Evolutionary conservation across 1,139 yeast species (phyloP).

Genomic region (Debaryomyces udenii): DNA sequence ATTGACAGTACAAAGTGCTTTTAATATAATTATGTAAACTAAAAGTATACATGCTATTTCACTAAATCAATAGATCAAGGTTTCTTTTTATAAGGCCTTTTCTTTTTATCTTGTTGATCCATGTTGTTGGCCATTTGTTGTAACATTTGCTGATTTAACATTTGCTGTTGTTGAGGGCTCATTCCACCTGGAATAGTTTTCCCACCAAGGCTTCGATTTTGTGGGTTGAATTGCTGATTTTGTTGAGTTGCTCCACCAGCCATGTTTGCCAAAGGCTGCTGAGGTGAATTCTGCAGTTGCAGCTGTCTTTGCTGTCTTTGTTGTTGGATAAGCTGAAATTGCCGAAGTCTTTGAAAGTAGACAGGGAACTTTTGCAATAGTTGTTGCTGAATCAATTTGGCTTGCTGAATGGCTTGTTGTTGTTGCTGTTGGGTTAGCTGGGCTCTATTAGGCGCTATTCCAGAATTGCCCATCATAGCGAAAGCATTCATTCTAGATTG

Average conservation of each 20-base stretch:
- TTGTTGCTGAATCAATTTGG: conserved; percentile 47
- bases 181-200: conserved; percentile 18
- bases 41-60: too few species aligned
- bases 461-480: conserved; percentile 49
- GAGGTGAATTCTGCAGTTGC: conserved; percentile 20
- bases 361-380: conserved; percentile 47
- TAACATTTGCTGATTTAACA: conserved; percentile 25
- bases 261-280: conserved; percentile 14
- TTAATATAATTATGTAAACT: too few species aligned
- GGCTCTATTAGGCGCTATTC: conserved; percentile 48
- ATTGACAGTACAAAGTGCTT: too few species aligned
- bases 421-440: conserved; percentile 49
- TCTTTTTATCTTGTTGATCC: conserved; percentile 17
- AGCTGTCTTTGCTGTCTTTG: conserved; percentile 33
- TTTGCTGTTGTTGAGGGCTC: conserved; percentile 17
- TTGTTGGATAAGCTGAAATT: conserved; percentile 44
- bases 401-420: conserved; percentile 50
- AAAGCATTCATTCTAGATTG: conserved; percentile 47
- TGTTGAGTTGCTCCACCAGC: conserved; percentile 11
- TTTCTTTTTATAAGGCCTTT: conserved; percentile 14
- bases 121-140: conserved; percentile 21
- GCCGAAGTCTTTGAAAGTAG: conserved; percentile 48
- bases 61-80: not conserved
- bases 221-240: conserved; percentile 16
- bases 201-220: conserved; percentile 18